A percentile compares a stretch with the other conserved stretches of the same genome.
phyloP scores from a whole-genome alignment of 352 stramenopile species.

The Globisporangium yorkense region DNA sequence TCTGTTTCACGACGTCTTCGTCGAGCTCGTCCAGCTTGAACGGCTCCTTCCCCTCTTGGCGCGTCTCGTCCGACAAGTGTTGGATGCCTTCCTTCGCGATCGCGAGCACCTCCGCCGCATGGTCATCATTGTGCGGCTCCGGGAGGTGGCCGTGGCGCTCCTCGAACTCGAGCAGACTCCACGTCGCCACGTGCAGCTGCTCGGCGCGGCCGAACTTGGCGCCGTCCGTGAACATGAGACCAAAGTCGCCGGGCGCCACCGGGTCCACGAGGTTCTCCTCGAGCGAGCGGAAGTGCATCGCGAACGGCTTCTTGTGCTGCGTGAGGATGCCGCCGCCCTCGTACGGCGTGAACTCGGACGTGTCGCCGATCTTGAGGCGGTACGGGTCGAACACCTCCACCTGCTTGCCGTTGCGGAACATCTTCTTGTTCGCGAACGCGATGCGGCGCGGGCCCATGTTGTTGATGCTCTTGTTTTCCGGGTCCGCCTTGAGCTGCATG shows the following conservation, averaged over 20 bases:
- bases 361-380: conserved; percentile 77
- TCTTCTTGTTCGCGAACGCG: conserved; percentile 81
- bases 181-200: conserved; percentile 71
- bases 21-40: conserved; percentile 69
- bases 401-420: conserved; percentile 82
- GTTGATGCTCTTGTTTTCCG: conserved; percentile 66
- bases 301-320: conserved; percentile 81
- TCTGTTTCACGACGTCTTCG: conserved; percentile 54
- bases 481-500: conserved; percentile 57
- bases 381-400: conserved; percentile 84
- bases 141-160: conserved; percentile 57
- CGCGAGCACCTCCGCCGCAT: conserved; percentile 58
- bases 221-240: conserved; percentile 83
- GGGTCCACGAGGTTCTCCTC: conserved; percentile 64
- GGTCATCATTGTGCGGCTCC: conserved; percentile 50
- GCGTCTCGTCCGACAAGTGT: conserved; percentile 59
- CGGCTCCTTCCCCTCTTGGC: conserved; percentile 32
- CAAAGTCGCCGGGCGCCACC: conserved; percentile 62
- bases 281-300: conserved; percentile 67
- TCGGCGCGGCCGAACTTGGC: conserved; percentile 85
- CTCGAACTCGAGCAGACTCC: conserved; percentile 79
- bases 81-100: conserved; percentile 65
- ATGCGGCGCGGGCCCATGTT: conserved; percentile 67
- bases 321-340: conserved; percentile 75
- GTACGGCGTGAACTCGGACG: conserved; percentile 74